These are phyloP conservation scores for Quercus bicolor DNA, from an alignment of 306 rosid genomes.

Conservation along the genomic window DNA sequence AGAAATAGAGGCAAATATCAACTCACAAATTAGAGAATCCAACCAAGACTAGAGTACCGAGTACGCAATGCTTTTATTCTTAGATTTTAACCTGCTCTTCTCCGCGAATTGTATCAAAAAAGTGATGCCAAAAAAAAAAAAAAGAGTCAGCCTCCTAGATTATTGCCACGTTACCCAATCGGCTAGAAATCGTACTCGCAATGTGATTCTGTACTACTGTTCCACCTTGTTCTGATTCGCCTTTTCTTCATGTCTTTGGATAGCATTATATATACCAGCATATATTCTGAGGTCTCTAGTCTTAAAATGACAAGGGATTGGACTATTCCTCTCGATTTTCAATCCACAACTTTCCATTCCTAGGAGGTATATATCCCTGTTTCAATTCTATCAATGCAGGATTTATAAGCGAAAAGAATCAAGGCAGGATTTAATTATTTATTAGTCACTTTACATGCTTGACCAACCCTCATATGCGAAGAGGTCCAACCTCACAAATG, in stretches of 20 bases:
- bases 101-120: not conserved
- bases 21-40: not conserved
- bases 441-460: no score
- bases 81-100: not conserved
- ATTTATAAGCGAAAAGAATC: no score
- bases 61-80: not conserved
- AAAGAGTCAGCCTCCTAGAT: not conserved
- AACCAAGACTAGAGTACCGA: not conserved
- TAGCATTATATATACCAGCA: not conserved
- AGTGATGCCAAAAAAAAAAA: not conserved
- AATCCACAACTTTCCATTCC: no score
- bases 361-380: no score
- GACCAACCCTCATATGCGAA: no score
- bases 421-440: no score
- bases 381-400: no score
- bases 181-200: no score
- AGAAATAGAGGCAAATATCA: not conserved
- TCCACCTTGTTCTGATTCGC: not conserved
- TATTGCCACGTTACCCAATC: not conserved
- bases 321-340: no score
- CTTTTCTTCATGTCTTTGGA: not conserved
- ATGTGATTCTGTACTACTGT: not conserved
- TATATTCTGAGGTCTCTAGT: constrained; percentile 15
- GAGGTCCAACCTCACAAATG: no score
- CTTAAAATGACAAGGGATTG: not conserved